These are phyloP conservation scores for Chalaropsis ovoidea DNA, from an alignment of 2,329 filamentous ascomycete species.

Conservation along the genomic window DNA sequence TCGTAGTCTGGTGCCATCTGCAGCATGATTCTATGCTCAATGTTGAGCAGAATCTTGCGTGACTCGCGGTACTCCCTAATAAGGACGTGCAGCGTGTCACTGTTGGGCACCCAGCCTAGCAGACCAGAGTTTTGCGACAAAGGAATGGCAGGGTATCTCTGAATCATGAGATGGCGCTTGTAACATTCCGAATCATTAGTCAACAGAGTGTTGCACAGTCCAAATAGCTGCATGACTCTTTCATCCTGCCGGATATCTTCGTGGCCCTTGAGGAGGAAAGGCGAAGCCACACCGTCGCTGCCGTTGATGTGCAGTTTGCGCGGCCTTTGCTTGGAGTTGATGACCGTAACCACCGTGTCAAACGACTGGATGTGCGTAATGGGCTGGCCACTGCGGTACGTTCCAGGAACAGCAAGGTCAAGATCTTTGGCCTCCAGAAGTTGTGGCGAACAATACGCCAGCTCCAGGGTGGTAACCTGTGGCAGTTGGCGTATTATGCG, in stretches of 20 bases:
- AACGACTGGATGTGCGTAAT: slow-evolving; percentile 82
- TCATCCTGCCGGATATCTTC: slow-evolving; percentile 99
- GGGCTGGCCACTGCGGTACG: slow-evolving; percentile 67
- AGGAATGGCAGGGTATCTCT: slow-evolving; percentile 92
- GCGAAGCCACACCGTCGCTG: slow-evolving; percentile 78
- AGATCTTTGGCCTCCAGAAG: slow-evolving; percentile 76
- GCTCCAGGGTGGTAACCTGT: slow-evolving; percentile 81
- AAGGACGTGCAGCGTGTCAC: slow-evolving; percentile 89
- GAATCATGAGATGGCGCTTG: slow-evolving; percentile 93
- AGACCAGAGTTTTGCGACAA: slow-evolving; percentile 93
- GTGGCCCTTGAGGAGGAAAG: slow-evolving; percentile 93
- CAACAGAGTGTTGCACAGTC: slow-evolving; percentile 90
- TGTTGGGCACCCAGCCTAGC: slow-evolving; percentile 93
- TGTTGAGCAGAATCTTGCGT: slow-evolving; percentile 94
- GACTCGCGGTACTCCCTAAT: slow-evolving; percentile 97
- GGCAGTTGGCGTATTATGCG: slow-evolving; percentile 88
- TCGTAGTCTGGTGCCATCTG: slow-evolving; percentile 99
- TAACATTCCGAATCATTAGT: slow-evolving; percentile 91
- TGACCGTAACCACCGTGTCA: slow-evolving; percentile 79
- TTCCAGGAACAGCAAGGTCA: slow-evolving; percentile 90
- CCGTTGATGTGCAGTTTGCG: slow-evolving; percentile 80
- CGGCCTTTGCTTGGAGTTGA: slow-evolving; percentile 93
- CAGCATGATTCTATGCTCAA: slow-evolving; percentile 98
- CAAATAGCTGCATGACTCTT: slow-evolving; percentile 98
- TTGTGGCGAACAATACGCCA: slow-evolving; percentile 94